Evolutionary conservation across 208 protist species (phyloP).

Genomic region (Phytomonas sp.): DNA sequence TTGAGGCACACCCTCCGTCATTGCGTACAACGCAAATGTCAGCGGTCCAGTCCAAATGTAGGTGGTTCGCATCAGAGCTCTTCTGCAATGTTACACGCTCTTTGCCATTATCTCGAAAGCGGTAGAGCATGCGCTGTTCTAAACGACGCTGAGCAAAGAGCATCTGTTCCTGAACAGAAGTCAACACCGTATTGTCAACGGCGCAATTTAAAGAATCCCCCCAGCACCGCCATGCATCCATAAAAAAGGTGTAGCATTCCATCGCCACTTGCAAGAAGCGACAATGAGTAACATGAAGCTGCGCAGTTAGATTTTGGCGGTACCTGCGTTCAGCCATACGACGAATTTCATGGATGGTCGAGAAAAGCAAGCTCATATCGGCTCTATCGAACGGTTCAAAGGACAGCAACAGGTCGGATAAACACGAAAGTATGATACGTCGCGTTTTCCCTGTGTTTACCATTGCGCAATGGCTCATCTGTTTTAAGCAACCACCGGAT

Average conservation of each 20-base stretch:
- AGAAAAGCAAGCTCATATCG: conserved; percentile 18
- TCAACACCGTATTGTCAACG: conserved; percentile 5
- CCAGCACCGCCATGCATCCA: conserved; percentile 58
- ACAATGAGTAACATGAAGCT: conserved; percentile 27
- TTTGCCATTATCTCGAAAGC: conserved; percentile 28
- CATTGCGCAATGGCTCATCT: conserved; percentile 1
- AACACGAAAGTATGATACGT: conserved; percentile 52
- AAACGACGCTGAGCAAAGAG: conserved; percentile 49
- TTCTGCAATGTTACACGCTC: conserved; percentile 64
- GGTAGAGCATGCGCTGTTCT: conserved; percentile 62
- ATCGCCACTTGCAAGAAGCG: conserved; percentile 69
- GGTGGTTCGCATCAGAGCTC: conserved; percentile 32
- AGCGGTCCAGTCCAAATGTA: conserved; percentile 63
- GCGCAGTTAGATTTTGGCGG: conserved; percentile 22
- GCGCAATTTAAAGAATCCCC: not conserved
- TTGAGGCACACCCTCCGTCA: conserved; percentile 25
- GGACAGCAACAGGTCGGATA: conserved; percentile 64
- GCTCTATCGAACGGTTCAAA: conserved; percentile 26
- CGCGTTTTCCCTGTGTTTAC: conserved; percentile 69
- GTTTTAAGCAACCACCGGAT: not conserved
- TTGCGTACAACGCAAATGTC: conserved; percentile 58
- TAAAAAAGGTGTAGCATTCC: conserved; percentile 64
- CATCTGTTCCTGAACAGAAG: conserved; percentile 16
- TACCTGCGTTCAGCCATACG: conserved; percentile 73
- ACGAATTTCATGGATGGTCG: conserved; percentile 22